Conservation (phyloP, 805 yeast species). For the Saccharomycopsis javanensis region DNA sequence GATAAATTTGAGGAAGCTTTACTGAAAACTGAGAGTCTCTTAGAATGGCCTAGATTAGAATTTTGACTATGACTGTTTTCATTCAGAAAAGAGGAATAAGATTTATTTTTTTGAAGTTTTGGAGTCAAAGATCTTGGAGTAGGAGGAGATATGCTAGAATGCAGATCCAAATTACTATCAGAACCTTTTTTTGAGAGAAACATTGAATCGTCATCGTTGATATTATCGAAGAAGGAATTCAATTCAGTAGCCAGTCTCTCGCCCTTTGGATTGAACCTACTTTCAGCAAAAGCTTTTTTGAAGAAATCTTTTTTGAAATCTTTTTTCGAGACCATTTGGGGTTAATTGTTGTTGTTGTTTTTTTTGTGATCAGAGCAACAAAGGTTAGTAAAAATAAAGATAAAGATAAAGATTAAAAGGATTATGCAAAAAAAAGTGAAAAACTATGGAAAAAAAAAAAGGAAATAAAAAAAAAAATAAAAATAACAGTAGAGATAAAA, state of each 20-base stretch:
- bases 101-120: neutral
- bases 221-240: neutral
- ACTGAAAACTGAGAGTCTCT: neutral
- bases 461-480: too few species aligned
- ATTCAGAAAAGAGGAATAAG: neutral
- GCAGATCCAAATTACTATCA: neutral
- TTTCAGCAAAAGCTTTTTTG: neutral
- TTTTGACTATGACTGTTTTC: neutral
- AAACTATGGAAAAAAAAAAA: neutral
- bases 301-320: conserved; percentile 1
- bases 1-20: neutral
- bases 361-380: too few species aligned
- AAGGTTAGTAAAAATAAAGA: too few species aligned
- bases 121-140: neutral
- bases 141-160: neutral
- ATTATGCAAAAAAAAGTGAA: too few species aligned
- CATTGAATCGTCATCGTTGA: neutral
- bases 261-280: conserved; percentile 1
- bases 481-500: too few species aligned
- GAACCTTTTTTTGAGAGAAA: neutral
- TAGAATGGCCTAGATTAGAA: neutral
- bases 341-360: neutral
- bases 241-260: neutral
- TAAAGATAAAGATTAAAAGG: too few species aligned
- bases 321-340: neutral